These are phyloP conservation scores for Cubamyces lactineus DNA, from an alignment of 768 basidiomycete species.

Conservation along the genomic window DNA sequence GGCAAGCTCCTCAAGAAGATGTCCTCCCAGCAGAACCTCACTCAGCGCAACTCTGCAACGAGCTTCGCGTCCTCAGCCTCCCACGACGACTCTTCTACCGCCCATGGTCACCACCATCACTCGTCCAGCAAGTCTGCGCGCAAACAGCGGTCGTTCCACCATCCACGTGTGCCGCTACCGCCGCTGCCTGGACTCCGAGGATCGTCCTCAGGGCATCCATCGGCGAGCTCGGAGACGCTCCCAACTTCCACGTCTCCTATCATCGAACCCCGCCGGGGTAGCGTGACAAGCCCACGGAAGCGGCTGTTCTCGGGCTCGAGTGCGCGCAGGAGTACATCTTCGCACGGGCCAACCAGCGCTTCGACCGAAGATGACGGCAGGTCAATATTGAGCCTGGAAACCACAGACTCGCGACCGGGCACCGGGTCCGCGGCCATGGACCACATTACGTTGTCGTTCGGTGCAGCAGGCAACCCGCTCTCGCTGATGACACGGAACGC, in stretches of 20 bases:
- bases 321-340: constrained; percentile 51
- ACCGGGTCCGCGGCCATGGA: constrained; percentile 20
- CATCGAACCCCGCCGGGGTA: constrained; percentile 22
- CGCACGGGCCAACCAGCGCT: constrained; percentile 37
- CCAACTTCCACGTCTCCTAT: constrained; percentile 21
- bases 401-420: constrained; percentile 30
- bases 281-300: constrained; percentile 40
- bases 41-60: constrained; percentile 33
- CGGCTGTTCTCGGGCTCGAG: constrained; percentile 69
- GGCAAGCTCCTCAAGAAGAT: constrained; percentile 28
- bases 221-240: constrained; percentile 21
- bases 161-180: constrained; percentile 57
- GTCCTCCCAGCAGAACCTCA: constrained; percentile 57
- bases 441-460: constrained; percentile 34
- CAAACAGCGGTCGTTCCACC: constrained; percentile 68
- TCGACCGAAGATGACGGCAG: constrained; percentile 55
- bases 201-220: constrained; percentile 23
- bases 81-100: constrained; percentile 11
- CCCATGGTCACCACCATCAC: neutral
- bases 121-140: constrained; percentile 34
- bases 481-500: constrained; percentile 35
- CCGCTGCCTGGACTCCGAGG: constrained; percentile 43
- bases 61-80: constrained; percentile 37
- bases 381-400: constrained; percentile 57
- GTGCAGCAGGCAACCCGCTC: constrained; percentile 29